Conservation (phyloP, 495 filamentous ascomycete genomes). For the Penicillium fimorum region DNA sequence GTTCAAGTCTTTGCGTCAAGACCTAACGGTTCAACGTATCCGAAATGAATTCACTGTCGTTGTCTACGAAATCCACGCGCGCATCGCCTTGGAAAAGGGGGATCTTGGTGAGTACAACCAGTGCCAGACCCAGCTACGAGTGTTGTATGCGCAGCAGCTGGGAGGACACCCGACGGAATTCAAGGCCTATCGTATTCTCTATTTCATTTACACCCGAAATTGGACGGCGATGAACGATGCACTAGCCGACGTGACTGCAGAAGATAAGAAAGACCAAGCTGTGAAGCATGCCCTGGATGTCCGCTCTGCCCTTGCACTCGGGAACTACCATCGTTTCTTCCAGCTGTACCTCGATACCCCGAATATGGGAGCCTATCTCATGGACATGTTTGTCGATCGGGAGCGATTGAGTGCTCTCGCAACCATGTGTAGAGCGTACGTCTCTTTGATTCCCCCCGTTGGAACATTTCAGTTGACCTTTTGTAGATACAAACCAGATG, state of each 20-base stretch:
- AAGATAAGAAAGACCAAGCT: conserved; percentile 81
- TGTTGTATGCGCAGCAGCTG: conserved; percentile 79
- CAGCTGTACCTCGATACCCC: conserved; percentile 89
- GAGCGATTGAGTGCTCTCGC: conserved; percentile 88
- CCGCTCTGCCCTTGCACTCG: conserved; percentile 84
- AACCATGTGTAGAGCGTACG: conserved; percentile 92
- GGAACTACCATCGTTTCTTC: conserved; percentile 98
- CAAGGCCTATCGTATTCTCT: conserved; percentile 99
- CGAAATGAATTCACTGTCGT: conserved; percentile 91
- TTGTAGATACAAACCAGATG: conserved; percentile 83
- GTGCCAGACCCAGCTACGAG: conserved; percentile 95
- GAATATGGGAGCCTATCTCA: conserved; percentile 96
- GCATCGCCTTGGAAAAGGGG: conserved; percentile 96
- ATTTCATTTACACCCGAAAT: conserved; percentile 99
- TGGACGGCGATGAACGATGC: conserved; percentile 97
- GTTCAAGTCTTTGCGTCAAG: conserved; percentile 97
- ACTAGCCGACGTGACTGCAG: conserved; percentile 93
- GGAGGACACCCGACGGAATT: conserved; percentile 94
- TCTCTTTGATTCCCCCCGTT: conserved; percentile 25
- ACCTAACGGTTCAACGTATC: conserved; percentile 96
- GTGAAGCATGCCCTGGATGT: conserved; percentile 92
- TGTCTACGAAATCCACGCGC: conserved; percentile 96
- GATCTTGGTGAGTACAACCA: conserved; percentile 99
- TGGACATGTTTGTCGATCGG: conserved; percentile 97
- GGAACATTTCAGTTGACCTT: conserved; percentile 31